These are phyloP conservation scores for Pyrus communis DNA, from an alignment of 306 rosid genomes.

Conservation along the genomic window DNA sequence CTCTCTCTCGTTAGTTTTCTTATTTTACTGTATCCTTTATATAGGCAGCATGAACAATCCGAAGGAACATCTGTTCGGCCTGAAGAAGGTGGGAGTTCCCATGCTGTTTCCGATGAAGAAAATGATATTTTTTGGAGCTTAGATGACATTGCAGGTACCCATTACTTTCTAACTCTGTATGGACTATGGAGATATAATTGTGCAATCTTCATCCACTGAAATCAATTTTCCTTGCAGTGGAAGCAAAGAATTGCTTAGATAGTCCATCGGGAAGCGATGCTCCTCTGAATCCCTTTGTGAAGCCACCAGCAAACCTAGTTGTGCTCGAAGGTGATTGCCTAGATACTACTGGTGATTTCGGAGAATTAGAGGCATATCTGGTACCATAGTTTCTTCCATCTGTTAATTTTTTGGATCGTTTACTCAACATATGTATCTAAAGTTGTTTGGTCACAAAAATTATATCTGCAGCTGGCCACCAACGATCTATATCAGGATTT, in stretches of 20 bases:
- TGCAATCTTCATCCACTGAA: constrained; percentile 4
- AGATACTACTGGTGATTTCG: constrained; percentile 72
- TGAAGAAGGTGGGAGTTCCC: constrained; percentile 43
- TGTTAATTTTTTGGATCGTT: not conserved
- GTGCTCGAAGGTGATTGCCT: constrained; percentile 97
- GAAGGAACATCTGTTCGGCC: constrained; percentile 49
- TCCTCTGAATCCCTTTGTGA: constrained; percentile 49
- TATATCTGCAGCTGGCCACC: constrained; percentile 72
- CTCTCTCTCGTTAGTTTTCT: not conserved
- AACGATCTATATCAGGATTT: constrained; percentile 66
- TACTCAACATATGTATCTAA: not conserved
- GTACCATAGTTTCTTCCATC: constrained; percentile 44
- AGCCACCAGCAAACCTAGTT: constrained; percentile 87
- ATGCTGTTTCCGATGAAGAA: constrained; percentile 44
- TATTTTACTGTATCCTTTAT: not conserved
- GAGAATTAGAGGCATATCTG: constrained; percentile 90
- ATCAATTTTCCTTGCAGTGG: constrained; percentile 49
- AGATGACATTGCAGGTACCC: constrained; percentile 76
- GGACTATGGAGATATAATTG: not conserved
- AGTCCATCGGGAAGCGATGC: constrained; percentile 40
- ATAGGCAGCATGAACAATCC: constrained; percentile 66
- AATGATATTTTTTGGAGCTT: constrained; percentile 69
- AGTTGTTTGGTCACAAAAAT: constrained; percentile 1
- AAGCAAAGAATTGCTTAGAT: constrained; percentile 62
- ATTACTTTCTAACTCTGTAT: not conserved